These are phyloP conservation scores for Quercus tomentella DNA, from an alignment of 331 rosid genomes.

Conservation along the genomic window DNA sequence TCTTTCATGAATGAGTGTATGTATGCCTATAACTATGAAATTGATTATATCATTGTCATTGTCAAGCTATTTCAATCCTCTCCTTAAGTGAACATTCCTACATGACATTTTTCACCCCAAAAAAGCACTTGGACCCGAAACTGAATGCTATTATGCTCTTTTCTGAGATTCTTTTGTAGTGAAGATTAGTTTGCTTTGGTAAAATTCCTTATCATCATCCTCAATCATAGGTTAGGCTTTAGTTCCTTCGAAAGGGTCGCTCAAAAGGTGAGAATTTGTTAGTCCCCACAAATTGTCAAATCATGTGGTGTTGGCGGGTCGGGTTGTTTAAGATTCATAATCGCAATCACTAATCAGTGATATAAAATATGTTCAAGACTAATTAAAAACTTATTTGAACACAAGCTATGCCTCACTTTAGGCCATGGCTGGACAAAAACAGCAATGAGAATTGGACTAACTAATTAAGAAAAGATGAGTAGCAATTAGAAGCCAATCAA, in stretches of 20 bases:
- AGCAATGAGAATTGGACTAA: neutral
- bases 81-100: no score
- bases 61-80: no score
- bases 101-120: no score
- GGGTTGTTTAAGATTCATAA: neutral
- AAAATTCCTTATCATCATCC: no score
- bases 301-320: neutral
- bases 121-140: no score
- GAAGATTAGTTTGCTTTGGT: no score
- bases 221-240: neutral
- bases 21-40: no score
- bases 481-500: slow-evolving; percentile 21
- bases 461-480: neutral
- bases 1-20: no score
- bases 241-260: neutral
- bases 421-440: neutral
- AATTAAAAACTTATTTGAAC: neutral
- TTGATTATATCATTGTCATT: no score
- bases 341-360: neutral
- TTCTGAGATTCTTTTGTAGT: no score
- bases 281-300: neutral
- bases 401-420: neutral
- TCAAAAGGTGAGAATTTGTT: neutral
- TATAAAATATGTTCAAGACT: neutral
- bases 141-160: no score